Percentiles rank a stretch among this genome's conserved stretches.
Conservation (phyloP, 805 yeast species). For the Zygoascus bituminiphila region DNA sequence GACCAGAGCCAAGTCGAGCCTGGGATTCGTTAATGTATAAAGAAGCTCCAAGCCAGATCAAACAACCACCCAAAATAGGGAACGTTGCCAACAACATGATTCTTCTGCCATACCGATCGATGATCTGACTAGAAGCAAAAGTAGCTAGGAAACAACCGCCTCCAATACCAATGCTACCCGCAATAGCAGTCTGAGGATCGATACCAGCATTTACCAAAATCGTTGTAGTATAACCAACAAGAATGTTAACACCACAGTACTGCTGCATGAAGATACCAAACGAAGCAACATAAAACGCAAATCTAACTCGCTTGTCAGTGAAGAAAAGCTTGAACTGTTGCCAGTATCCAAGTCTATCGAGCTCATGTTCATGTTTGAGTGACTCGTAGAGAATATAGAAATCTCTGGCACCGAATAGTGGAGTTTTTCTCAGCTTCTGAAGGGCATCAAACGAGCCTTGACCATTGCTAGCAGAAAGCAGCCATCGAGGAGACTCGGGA, state of each 20-base stretch:
- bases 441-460: background rate
- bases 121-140: constrained; percentile 40
- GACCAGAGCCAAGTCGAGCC: constrained; percentile 3
- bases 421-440: constrained; percentile 1
- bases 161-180: constrained; percentile 43
- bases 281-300: constrained; percentile 43
- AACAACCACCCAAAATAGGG: constrained; percentile 41
- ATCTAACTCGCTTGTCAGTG: constrained; percentile 40
- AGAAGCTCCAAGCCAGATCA: constrained; percentile 24
- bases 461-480: constrained; percentile 1
- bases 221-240: constrained; percentile 44
- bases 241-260: constrained; percentile 47
- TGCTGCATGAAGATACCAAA: constrained; percentile 47
- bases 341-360: constrained; percentile 23
- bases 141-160: constrained; percentile 42
- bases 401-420: constrained; percentile 41
- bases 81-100: constrained; percentile 38
- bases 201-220: constrained; percentile 40
- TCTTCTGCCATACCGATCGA: constrained; percentile 44
- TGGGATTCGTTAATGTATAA: constrained; percentile 10
- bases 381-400: constrained; percentile 42
- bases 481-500: constrained; percentile 8
- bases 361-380: constrained; percentile 37
- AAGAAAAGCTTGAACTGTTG: constrained; percentile 36
- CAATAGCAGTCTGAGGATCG: constrained; percentile 36